These are phyloP conservation scores for Cyathus striatus DNA, from an alignment of 768 basidiomycete species.

Conservation along the genomic window DNA sequence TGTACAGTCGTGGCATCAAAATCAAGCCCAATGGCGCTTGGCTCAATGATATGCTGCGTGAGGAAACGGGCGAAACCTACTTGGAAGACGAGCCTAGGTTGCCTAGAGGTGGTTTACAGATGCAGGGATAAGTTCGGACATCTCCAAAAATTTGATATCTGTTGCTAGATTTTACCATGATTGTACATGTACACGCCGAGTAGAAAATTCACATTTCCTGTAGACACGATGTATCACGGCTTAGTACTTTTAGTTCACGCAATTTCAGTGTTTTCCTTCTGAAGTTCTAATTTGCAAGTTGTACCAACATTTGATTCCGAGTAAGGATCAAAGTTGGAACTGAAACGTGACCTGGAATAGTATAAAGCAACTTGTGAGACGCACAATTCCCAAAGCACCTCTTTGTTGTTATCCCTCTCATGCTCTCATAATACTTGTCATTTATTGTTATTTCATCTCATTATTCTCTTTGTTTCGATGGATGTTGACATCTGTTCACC, in stretches of 20 bases:
- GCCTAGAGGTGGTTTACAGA: conserved; percentile 55
- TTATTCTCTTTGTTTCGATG: conserved; percentile 23
- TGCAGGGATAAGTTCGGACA: conserved; percentile 46
- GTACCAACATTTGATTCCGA: too few relatives aligned
- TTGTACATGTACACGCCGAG: too few relatives aligned
- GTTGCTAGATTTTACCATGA: too few relatives aligned
- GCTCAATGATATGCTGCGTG: conserved; percentile 77
- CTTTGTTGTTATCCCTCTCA: not conserved
- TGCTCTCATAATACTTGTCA: not conserved
- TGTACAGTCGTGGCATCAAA: conserved; percentile 73
- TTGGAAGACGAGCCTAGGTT: conserved; percentile 62
- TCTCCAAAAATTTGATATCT: not conserved
- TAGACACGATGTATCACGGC: too few relatives aligned
- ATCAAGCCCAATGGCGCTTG: conserved; percentile 78
- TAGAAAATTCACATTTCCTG: too few relatives aligned
- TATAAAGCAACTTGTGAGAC: too few relatives aligned
- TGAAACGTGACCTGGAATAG: too few relatives aligned
- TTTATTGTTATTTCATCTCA: not conserved
- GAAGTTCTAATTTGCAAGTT: too few relatives aligned
- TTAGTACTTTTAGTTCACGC: too few relatives aligned
- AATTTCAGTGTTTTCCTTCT: too few relatives aligned
- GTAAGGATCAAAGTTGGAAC: too few relatives aligned
- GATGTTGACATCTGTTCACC: conserved; percentile 52
- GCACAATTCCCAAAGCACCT: too few relatives aligned
- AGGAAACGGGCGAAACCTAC: conserved; percentile 73